Conservation (phyloP, 495 filamentous ascomycete genomes). For the Usnea hakonensis region DNA sequence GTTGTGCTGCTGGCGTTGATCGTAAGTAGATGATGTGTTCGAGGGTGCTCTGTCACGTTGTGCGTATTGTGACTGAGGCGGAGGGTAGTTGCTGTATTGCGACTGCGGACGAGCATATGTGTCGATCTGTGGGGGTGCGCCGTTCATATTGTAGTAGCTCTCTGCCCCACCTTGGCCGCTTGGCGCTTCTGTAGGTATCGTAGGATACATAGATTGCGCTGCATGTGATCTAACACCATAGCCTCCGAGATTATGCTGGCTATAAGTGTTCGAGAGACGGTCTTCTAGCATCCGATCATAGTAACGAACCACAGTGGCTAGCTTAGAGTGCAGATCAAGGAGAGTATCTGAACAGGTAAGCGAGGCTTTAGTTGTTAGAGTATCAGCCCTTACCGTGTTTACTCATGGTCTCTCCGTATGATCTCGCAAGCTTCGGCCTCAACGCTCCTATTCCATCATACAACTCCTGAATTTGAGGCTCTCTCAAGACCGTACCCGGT, state of each 20-base stretch:
- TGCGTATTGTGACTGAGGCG: constrained; percentile 23
- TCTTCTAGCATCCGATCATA: constrained; percentile 98
- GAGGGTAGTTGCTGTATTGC: constrained; percentile 22
- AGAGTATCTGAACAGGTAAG: constrained; percentile 61
- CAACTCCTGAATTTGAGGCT: constrained; percentile 95
- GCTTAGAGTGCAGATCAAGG: constrained; percentile 86
- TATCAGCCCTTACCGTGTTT: constrained; percentile 71
- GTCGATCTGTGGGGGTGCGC: constrained; percentile 40
- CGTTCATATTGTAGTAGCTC: constrained; percentile 70
- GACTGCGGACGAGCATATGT: constrained; percentile 28
- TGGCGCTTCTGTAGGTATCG: constrained; percentile 46
- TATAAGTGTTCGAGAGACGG: constrained; percentile 83
- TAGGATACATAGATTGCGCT: constrained; percentile 58
- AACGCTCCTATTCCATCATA: constrained; percentile 93
- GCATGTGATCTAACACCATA: constrained; percentile 33
- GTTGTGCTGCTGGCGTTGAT: constrained; percentile 13
- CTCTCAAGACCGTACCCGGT: constrained; percentile 85
- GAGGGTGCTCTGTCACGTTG: constrained; percentile 22
- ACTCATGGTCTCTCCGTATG: constrained; percentile 99
- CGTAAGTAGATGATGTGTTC: constrained; percentile 24
- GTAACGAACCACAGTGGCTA: constrained; percentile 95
- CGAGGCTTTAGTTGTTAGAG: background rate
- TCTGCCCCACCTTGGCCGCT: constrained; percentile 54
- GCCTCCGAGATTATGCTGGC: constrained; percentile 55
- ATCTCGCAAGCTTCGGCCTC: constrained; percentile 87